Evolutionary conservation across 495 filamentous ascomycete genomes (phyloP).

Genomic region (Aspergillus carlsbadensis): DNA sequence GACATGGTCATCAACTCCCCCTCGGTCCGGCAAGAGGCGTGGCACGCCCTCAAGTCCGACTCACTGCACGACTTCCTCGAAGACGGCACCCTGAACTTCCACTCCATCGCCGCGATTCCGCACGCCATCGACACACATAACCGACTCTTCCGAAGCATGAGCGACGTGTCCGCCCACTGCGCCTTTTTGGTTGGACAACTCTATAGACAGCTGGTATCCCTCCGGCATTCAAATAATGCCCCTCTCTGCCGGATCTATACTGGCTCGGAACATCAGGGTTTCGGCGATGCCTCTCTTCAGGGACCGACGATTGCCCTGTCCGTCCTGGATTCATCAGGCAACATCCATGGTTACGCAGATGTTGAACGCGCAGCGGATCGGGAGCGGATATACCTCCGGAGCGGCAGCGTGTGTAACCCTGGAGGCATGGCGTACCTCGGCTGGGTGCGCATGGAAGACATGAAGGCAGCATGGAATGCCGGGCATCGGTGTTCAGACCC

Average conservation of each 20-base stretch:
- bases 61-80: constrained; percentile 67
- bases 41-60: constrained; percentile 61
- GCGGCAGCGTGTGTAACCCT: constrained; percentile 65
- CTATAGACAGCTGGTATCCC: constrained; percentile 45
- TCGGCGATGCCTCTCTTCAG: constrained; percentile 58
- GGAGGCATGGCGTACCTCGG: constrained; percentile 52
- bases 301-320: constrained; percentile 75
- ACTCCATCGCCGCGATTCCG: constrained; percentile 70
- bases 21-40: constrained; percentile 31
- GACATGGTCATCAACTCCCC: constrained; percentile 61
- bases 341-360: constrained; percentile 54
- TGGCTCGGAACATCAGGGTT: constrained; percentile 43
- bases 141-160: constrained; percentile 61
- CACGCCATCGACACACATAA: constrained; percentile 66
- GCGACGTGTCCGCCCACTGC: constrained; percentile 62
- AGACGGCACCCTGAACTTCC: constrained; percentile 78
- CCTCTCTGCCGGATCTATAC: constrained; percentile 59
- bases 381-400: constrained; percentile 64
- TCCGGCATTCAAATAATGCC: constrained; percentile 60
- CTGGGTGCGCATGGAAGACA: constrained; percentile 52
- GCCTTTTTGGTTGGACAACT: constrained; percentile 52
- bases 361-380: constrained; percentile 64
- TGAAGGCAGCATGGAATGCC: constrained; percentile 58
- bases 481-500: constrained; percentile 64
- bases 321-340: constrained; percentile 52